Evolutionary conservation across 495 filamentous ascomycete genomes (phyloP), one percentile per base, ranked within the genome.

Genomic region (Mycothermus thermophilus): DNA sequence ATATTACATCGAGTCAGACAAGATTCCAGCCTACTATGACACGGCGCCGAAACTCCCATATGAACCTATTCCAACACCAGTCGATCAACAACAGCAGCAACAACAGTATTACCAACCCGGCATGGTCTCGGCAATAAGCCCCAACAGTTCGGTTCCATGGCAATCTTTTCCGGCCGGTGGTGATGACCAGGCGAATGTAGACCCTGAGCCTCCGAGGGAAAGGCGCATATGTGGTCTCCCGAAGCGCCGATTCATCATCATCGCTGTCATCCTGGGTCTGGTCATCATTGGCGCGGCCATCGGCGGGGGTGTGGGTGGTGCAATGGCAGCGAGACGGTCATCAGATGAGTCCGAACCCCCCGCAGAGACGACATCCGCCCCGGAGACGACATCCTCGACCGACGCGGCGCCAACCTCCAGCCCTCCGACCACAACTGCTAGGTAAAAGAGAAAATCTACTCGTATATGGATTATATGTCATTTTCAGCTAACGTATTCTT

Each of bases 231-330:
- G 41, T 26, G 52, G 55, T 0, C 3, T 54, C 12, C 30, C 30
- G 11, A 38, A 39, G 15, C 41, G 43, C 16, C 30, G 35, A n/a
- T 52, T 58, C 21, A 34, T 45, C 37, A 43, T 54, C 16, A 15
- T 47, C 3, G 30, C 28, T 4, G 21, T 39, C 6, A 19, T 35
- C 11, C 10, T 52, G 13, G 40, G 25, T 4, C 8, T 52, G 11
- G 23, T 47, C 24, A 27, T 56, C 12, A 25, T 56, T 6, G 47
- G 27, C 2, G 50, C 40, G 3, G 44, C 40, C 15, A 37, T 56
- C 10, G 52, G 47, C 9, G 55, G 48, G 8, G 48, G 47, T 14
- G 44, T 56, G 2, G 55, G 28, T 10, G 52, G 50, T 11, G 30
- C 37, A 0, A 35, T 42, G 17, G 32, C 25, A 18, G 32, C 47